Evolutionary conservation across 768 basidiomycete species (phyloP).

Genomic region (Macrolepiota dolichaula): DNA sequence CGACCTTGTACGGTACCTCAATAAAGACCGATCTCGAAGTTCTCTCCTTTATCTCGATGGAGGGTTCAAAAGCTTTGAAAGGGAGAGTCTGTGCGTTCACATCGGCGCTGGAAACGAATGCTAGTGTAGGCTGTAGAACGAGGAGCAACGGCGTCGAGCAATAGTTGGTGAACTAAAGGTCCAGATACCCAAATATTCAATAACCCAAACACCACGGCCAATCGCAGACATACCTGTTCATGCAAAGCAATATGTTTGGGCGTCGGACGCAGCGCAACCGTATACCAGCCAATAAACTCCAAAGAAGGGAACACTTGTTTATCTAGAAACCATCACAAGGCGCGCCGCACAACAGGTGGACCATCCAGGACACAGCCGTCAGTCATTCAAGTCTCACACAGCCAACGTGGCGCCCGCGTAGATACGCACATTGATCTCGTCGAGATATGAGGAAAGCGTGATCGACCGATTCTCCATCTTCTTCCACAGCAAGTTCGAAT

Average conservation of each 20-base stretch:
- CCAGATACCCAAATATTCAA: background rate
- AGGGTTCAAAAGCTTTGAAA: constrained; percentile 90
- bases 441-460: constrained; percentile 79
- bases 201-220: background rate
- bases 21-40: constrained; percentile 78
- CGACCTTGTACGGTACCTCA: constrained; percentile 83
- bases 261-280: constrained; percentile 73
- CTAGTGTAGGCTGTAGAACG: constrained; percentile 57
- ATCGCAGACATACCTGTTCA: constrained; percentile 59
- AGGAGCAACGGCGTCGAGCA: constrained; percentile 90
- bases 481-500: constrained; percentile 81
- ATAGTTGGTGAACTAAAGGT: constrained; percentile 69
- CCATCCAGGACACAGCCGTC: constrained; percentile 2
- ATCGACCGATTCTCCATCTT: constrained; percentile 61
- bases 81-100: constrained; percentile 76
- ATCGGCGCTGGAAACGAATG: constrained; percentile 40
- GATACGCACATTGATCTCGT: constrained; percentile 74
- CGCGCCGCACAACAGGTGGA: background rate
- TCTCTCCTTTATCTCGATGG: constrained; percentile 79
- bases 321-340: constrained; percentile 46
- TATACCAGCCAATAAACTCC: constrained; percentile 98
- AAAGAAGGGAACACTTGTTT: constrained; percentile 98
- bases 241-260: constrained; percentile 78
- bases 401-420: background rate
- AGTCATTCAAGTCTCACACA: constrained; percentile 3